A percentile compares a stretch with the other conserved stretches of the same genome.
These are phyloP conservation scores for Pyrrhoderma lamaoense DNA, from an alignment of 1,284 basidiomycete species.

Conservation along the genomic window DNA sequence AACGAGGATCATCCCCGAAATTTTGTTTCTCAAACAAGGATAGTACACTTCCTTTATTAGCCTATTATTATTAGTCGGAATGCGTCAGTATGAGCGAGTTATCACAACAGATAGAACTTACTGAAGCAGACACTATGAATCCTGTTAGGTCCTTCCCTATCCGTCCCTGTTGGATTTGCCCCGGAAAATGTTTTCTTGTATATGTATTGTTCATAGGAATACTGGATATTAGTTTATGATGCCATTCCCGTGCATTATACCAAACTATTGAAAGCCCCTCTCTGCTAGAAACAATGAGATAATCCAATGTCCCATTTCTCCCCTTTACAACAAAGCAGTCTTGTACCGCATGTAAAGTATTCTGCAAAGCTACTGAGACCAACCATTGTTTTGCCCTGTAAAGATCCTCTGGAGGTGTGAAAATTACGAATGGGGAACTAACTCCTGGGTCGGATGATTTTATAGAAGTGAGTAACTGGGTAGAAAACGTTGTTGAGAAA, in stretches of 20 bases:
- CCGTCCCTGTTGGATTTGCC: conserved; percentile 7
- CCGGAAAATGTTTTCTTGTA: not conserved
- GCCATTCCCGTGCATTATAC: conserved; percentile 13
- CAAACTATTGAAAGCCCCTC: conserved; percentile 14
- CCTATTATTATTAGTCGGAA: too few species aligned
- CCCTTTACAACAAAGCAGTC: conserved; percentile 10
- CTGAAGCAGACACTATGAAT: conserved; percentile 12
- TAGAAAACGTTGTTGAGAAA: conserved; percentile 16
- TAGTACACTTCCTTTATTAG: not conserved
- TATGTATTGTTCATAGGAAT: not conserved
- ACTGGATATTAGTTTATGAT: conserved; percentile 1
- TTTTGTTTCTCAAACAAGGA: not conserved
- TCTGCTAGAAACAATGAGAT: conserved; percentile 12
- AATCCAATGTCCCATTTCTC: conserved; percentile 3
- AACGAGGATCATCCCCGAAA: not conserved
- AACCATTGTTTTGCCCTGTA: conserved; percentile 16
- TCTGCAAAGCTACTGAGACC: conserved; percentile 11
- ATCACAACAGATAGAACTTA: conserved; percentile 1
- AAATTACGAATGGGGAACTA: conserved; percentile 14
- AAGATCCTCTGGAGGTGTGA: conserved; percentile 13
- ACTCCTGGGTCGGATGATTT: conserved; percentile 10
- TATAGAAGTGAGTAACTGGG: conserved; percentile 13
- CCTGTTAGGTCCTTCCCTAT: conserved; percentile 5
- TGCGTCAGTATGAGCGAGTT: not conserved
- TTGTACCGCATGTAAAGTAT: conserved; percentile 13